Conservation (phyloP, 257 asterid genomes). For the Solanum pimpinellifolium region DNA sequence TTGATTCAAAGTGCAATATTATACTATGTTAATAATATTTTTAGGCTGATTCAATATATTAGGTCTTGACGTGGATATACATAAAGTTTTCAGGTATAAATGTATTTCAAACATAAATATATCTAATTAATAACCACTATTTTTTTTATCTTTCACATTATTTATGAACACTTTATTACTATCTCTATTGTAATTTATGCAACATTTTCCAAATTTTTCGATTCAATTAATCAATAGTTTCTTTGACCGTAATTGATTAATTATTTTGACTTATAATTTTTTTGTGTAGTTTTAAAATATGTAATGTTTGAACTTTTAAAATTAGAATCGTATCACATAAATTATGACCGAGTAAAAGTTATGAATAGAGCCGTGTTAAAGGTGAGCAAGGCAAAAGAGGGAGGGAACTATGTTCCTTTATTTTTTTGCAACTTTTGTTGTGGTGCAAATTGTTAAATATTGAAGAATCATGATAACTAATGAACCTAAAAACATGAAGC, state of each 20-base stretch:
- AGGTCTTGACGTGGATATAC: background rate
- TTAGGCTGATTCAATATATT: accelerated
- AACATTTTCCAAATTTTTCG: accelerated
- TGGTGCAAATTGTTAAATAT: background rate
- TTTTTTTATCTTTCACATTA: accelerated
- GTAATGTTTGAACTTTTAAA: too few species aligned
- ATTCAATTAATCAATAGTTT: too few species aligned
- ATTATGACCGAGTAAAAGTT: background rate
- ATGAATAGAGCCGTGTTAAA: background rate
- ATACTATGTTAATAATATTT: background rate
- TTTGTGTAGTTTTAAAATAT: too few species aligned
- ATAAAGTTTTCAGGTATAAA: background rate
- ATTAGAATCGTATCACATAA: too few species aligned
- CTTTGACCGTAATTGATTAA: accelerated
- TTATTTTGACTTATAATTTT: too few species aligned
- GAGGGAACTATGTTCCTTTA: background rate
- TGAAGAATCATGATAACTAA: background rate
- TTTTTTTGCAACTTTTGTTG: background rate
- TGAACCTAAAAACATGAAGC: background rate
- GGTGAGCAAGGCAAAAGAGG: background rate
- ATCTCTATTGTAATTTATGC: too few species aligned
- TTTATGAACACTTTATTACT: background rate
- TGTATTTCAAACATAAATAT: background rate
- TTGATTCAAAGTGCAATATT: background rate
- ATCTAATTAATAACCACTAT: background rate